These are phyloP conservation scores for Phytophthora syringae DNA, from an alignment of 352 stramenopile genomes.

Conservation along the genomic window DNA sequence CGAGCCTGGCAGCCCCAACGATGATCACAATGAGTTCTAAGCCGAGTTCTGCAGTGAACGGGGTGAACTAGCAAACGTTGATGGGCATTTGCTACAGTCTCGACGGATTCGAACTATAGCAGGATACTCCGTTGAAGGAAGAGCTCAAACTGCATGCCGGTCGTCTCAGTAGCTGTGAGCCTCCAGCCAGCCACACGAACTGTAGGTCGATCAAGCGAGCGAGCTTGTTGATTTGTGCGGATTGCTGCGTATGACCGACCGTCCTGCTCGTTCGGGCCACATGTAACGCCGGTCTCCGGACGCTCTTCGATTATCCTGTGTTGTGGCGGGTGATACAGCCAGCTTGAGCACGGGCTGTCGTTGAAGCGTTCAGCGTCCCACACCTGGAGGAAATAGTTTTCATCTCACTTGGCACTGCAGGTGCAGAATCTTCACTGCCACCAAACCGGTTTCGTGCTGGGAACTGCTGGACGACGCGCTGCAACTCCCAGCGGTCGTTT, in stretches of 20 bases:
- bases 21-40: too few species aligned
- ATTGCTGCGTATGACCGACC: too few species aligned
- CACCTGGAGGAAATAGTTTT: conserved; percentile 19
- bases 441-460: too few species aligned
- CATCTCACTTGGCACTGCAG: not conserved
- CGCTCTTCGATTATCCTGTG: too few species aligned
- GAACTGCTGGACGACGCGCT: too few species aligned
- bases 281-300: conserved; percentile 13
- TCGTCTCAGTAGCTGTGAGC: too few species aligned
- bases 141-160: not conserved
- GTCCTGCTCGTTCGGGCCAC: conserved; percentile 3
- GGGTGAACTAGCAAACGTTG: too few species aligned
- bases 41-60: too few species aligned
- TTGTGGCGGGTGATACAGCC: not conserved
- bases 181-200: too few species aligned
- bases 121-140: not conserved
- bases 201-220: too few species aligned
- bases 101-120: conserved; percentile 10
- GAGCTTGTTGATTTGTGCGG: conserved; percentile 1
- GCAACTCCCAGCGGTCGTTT: not conserved
- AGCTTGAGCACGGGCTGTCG: not conserved
- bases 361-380: not conserved
- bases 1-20: too few species aligned
- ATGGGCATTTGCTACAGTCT: not conserved
- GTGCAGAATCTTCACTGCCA: too few species aligned